Conservation (phyloP, 352 stramenopile species). For the Pythium rishiriense region DNA sequence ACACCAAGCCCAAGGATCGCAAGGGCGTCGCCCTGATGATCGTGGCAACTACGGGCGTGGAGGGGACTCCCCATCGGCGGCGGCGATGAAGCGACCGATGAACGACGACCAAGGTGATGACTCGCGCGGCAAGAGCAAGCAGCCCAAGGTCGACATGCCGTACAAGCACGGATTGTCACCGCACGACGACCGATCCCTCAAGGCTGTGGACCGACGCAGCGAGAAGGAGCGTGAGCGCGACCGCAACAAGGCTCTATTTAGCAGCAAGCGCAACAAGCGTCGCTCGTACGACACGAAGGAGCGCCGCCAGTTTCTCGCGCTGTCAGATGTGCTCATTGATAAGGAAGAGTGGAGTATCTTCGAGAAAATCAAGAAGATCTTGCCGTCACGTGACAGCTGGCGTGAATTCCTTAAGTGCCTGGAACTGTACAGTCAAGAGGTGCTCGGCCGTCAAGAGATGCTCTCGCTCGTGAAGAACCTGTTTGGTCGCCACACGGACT, state of each 20-base stretch:
- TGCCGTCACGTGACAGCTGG: constrained; percentile 93
- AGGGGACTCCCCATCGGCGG: constrained; percentile 53
- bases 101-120: constrained; percentile 47
- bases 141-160: constrained; percentile 22
- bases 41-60: constrained; percentile 44
- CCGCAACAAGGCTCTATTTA: constrained; percentile 73
- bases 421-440: constrained; percentile 97
- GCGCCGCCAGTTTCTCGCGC: constrained; percentile 66
- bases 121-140: constrained; percentile 38
- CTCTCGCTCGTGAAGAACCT: constrained; percentile 87
- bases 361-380: constrained; percentile 92
- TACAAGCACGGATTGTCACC: constrained; percentile 51
- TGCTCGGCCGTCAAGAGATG: constrained; percentile 91
- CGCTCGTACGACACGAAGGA: constrained; percentile 73
- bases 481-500: constrained; percentile 83
- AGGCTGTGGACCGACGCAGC: constrained; percentile 57
- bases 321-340: constrained; percentile 79
- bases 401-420: constrained; percentile 98
- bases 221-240: constrained; percentile 82
- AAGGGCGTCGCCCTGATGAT: neutral
- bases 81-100: constrained; percentile 50
- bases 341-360: constrained; percentile 93
- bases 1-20: constrained; percentile 7
- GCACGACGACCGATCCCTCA: constrained; percentile 53
- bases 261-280: constrained; percentile 70